Conservation (phyloP, 768 basidiomycete species). For the Scleroderma bovista region DNA sequence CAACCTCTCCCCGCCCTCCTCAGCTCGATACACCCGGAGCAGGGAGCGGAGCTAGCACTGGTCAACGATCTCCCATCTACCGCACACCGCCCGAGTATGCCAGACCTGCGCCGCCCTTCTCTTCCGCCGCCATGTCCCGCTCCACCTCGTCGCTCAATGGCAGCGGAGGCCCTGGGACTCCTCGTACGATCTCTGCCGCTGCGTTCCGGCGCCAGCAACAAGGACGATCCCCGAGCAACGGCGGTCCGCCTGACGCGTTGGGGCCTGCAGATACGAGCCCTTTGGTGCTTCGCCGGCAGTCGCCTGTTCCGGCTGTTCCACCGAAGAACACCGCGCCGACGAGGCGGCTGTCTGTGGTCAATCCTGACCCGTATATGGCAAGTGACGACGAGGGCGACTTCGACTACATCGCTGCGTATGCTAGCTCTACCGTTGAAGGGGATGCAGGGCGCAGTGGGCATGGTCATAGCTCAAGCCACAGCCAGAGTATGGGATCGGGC, state of each 20-base stretch:
- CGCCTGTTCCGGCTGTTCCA: constrained; percentile 28
- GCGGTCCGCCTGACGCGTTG: constrained; percentile 3
- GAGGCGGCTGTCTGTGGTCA: constrained; percentile 22
- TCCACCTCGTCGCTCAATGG: constrained; percentile 31
- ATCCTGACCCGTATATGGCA: constrained; percentile 20
- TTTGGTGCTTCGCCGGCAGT: constrained; percentile 43
- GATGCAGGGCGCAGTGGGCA: constrained; percentile 7
- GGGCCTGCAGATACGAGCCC: constrained; percentile 42
- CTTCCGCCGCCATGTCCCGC: constrained; percentile 23
- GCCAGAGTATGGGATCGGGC: background rate
- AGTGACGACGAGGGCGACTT: constrained; percentile 44
- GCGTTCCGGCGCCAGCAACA: constrained; percentile 58
- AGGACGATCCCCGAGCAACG: constrained; percentile 25
- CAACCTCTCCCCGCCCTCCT: constrained; percentile 8
- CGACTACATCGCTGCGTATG: constrained; percentile 57
- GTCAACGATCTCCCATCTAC: constrained; percentile 25
- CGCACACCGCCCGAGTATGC: constrained; percentile 47
- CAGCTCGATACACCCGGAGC: constrained; percentile 7
- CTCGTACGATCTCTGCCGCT: constrained; percentile 68
- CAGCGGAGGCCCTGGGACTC: constrained; percentile 21
- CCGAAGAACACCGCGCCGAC: constrained; percentile 12
- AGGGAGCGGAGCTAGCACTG: constrained; percentile 1
- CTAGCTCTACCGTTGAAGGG: constrained; percentile 10
- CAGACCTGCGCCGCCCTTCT: constrained; percentile 29
- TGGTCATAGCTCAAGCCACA: background rate